A percentile compares a stretch with the other conserved stretches of the same genome.
These are phyloP conservation scores for Pseudogymnoascus sp. DNA, from an alignment of 2,329 filamentous ascomycete genomes.

Conservation along the genomic window DNA sequence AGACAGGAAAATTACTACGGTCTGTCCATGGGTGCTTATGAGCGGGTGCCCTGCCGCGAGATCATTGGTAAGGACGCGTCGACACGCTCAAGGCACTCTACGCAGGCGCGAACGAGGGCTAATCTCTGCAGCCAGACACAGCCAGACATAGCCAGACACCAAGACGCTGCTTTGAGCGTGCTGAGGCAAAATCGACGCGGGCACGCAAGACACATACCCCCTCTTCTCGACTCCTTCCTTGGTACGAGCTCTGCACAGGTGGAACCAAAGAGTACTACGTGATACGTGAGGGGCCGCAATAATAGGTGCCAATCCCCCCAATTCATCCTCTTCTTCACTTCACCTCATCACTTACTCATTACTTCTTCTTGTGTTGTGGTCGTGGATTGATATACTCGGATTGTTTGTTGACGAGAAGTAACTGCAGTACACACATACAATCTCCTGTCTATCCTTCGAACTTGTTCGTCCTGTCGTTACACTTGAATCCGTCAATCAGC, in stretches of 20 bases:
- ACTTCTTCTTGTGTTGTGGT: not conserved
- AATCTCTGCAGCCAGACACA: not conserved
- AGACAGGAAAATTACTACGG: not conserved
- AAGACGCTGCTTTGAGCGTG: not conserved
- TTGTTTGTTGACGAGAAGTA: not conserved
- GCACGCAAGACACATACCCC: not conserved
- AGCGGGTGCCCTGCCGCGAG: not conserved
- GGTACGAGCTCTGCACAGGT: not conserved
- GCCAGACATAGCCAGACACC: not conserved
- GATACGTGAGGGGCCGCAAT: not conserved
- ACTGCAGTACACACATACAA: not conserved
- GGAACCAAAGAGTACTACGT: not conserved
- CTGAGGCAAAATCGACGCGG: not conserved
- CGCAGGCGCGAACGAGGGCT: not conserved
- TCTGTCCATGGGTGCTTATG: not conserved
- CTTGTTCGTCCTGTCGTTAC: slow-evolving; percentile 2
- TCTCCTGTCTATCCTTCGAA: not conserved
- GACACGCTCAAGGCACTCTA: not conserved
- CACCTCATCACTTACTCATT: slow-evolving; percentile 2
- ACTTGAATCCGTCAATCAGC: not conserved
- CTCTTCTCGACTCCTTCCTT: not conserved
- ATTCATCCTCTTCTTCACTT: not conserved
- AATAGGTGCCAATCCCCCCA: not conserved
- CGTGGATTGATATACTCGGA: not conserved
- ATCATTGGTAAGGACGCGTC: slow-evolving; percentile 1